Evolutionary conservation across 768 basidiomycete species (phyloP), one percentile per base, ranked within the genome.

Genomic region (Galerina sulciceps): DNA sequence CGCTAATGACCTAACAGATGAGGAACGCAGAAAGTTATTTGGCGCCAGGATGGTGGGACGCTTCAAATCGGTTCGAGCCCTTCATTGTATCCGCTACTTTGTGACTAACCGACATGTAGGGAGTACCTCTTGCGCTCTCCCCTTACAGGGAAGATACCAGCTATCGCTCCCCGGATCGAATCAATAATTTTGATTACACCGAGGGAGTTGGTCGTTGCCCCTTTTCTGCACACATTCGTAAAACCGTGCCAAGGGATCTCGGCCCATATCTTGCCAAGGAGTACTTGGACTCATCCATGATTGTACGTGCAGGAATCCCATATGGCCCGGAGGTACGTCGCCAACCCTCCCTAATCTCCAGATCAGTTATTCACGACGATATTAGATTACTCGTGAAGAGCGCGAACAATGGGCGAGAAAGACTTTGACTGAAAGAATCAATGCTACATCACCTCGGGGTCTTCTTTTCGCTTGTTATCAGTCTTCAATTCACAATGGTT

Each of bases 401-500:
- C 26, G 26, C n/a, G 26, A 3, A 31, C 8, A 8, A 31, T 8
- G 1, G 26, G 26, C n/a, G n/a, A n/a, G 4, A 13, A 50, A 37
- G 22, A 38, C 18, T 50, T 31, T 5, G 23, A 22, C 36, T 34
- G 44, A 5, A 53, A 47, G 11, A 49, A 53, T 13, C 52, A 48
- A 3, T 14, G 26, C 26, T 8, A 8, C 11, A 42, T 41, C 13
- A 2, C 26, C 53, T 23, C 67, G 60, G 42, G 71, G 69, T 3
- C 64, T 77, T 23, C 59, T 70, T 23, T 76, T 75, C 56, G 63
- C 70, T 34, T 72, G 69, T 45, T 79, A 79, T 63, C 76, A 76
- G 57, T 71, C 75, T 9, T 53, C 58, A 15, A 61, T 78, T 57
- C 60, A 65, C 51, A 62, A 69, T 15, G 78, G 78, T 15, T 54